Percentiles rank a stretch among this genome's conserved stretches.
Evolutionary conservation across 2,329 filamentous ascomycete species (phyloP).

Genomic region (Penicillium sp.): DNA sequence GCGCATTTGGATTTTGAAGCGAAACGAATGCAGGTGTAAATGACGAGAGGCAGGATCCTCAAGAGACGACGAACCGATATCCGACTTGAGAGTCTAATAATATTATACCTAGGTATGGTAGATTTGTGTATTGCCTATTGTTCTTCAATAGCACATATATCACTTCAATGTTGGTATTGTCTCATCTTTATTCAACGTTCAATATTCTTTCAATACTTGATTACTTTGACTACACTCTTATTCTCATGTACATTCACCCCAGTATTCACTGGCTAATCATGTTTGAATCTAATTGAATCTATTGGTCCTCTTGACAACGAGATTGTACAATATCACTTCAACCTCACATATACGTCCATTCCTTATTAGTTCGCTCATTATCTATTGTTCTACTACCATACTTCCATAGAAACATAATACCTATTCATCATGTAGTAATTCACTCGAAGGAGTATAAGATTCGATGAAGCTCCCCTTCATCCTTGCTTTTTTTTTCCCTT

Average conservation of each 20-base stretch:
- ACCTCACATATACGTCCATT: background rate
- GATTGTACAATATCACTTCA: background rate
- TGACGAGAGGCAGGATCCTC: too few relatives aligned
- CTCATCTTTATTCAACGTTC: background rate
- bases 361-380: background rate
- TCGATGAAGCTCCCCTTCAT: background rate
- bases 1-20: too few relatives aligned
- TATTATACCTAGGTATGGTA: too few relatives aligned
- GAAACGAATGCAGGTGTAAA: too few relatives aligned
- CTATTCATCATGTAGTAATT: background rate
- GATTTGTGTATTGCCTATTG: too few relatives aligned
- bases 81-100: too few relatives aligned
- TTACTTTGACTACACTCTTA: background rate
- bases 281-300: background rate
- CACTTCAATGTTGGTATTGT: background rate
- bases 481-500: background rate
- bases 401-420: background rate
- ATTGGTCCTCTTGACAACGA: background rate
- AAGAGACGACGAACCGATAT: too few relatives aligned
- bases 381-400: background rate
- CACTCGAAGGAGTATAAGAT: background rate
- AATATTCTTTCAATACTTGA: background rate
- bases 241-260: background rate
- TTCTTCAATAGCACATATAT: too few relatives aligned
- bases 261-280: background rate